Evolutionary conservation across 1,284 basidiomycete species (phyloP).

Genomic region (Stygiomarasmius scandens): DNA sequence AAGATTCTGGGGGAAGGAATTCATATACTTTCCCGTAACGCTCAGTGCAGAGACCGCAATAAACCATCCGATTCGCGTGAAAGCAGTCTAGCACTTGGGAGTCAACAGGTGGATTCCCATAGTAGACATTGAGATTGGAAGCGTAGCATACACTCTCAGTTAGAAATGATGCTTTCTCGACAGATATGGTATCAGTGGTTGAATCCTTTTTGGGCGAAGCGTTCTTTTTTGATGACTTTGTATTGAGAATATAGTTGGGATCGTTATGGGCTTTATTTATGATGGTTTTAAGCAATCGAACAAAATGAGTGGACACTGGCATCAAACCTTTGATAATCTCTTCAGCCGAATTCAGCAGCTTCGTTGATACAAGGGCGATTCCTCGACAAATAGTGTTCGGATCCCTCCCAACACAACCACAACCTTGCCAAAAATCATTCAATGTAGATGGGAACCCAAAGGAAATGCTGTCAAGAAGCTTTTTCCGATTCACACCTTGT

Average conservation of each 20-base stretch:
- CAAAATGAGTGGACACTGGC: not conserved
- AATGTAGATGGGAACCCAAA: not conserved
- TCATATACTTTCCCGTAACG: not conserved
- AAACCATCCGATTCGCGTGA: not conserved
- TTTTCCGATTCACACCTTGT: not conserved
- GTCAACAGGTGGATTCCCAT: constrained; percentile 1
- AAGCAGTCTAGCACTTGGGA: not conserved
- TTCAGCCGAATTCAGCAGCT: not conserved
- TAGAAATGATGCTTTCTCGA: not conserved
- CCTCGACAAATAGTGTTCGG: not conserved
- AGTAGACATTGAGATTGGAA: not conserved
- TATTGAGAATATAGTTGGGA: not conserved
- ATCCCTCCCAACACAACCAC: not conserved
- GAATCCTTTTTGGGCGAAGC: not conserved
- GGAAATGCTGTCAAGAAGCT: constrained; percentile 1
- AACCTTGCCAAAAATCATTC: not conserved
- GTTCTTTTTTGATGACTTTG: not conserved
- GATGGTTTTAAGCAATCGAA: too few relatives aligned
- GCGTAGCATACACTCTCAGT: not conserved
- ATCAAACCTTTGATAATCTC: not conserved
- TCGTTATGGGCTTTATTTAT: not conserved
- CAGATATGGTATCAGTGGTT: not conserved
- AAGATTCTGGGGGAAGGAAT: not conserved
- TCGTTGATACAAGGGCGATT: not conserved
- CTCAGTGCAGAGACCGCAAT: not conserved